Evolutionary conservation across 2,329 filamentous ascomycete genomes (phyloP).

Genomic region (Knufia petricola): DNA sequence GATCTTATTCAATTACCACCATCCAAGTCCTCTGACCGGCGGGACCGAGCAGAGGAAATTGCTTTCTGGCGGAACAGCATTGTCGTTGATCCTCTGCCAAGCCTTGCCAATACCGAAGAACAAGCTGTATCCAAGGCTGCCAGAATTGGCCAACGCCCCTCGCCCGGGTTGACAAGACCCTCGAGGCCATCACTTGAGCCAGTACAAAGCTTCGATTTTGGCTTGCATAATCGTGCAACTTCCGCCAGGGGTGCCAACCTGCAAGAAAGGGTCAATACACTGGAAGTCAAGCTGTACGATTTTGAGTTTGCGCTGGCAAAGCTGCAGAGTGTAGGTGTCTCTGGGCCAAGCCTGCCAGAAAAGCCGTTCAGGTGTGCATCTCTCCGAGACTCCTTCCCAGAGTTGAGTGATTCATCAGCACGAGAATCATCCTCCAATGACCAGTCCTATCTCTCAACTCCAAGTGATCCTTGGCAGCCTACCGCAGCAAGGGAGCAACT

Average conservation of each 20-base stretch:
- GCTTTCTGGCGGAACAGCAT: constrained; percentile 30
- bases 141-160: background rate
- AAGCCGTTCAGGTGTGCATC: constrained; percentile 8
- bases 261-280: constrained; percentile 39
- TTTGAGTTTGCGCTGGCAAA: constrained; percentile 42
- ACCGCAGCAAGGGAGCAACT: background rate
- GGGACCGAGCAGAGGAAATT: constrained; percentile 33
- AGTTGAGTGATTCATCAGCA: background rate
- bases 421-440: constrained; percentile 9
- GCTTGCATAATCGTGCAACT: constrained; percentile 27
- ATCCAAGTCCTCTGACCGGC: constrained; percentile 31
- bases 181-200: constrained; percentile 10
- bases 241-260: constrained; percentile 28
- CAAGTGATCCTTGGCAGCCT: constrained; percentile 9
- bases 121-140: background rate
- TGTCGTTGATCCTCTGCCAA: constrained; percentile 23
- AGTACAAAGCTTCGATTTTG: constrained; percentile 22
- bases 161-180: background rate
- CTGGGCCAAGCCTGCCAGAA: constrained; percentile 12
- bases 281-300: constrained; percentile 43
- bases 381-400: constrained; percentile 11
- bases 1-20: constrained; percentile 25
- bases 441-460: constrained; percentile 17
- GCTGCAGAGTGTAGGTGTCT: constrained; percentile 31
- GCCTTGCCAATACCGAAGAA: background rate